Percentiles rank a stretch among this genome's conserved stretches.
Evolutionary conservation across 495 filamentous ascomycete genomes (phyloP).

Genomic region (Parathielavia appendiculata): DNA sequence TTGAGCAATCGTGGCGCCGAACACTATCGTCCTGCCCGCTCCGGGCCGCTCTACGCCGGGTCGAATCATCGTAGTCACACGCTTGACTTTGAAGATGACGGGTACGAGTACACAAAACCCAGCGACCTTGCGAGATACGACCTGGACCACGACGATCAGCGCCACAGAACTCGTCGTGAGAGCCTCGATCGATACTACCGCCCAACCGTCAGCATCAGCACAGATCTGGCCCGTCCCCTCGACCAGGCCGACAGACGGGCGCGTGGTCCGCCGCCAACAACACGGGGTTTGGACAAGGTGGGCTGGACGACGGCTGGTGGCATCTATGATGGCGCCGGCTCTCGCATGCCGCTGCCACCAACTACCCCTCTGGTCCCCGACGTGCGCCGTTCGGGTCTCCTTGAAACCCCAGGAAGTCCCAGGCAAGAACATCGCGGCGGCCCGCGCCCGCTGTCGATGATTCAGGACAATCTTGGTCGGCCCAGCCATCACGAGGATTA

Average conservation of each 20-base stretch:
- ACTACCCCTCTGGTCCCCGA: slow-evolving; percentile 36
- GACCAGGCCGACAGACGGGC: slow-evolving; percentile 36
- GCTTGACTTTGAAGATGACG: slow-evolving; percentile 59
- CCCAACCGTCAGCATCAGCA: slow-evolving; percentile 57
- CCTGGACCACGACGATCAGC: slow-evolving; percentile 45
- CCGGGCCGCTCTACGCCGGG: slow-evolving; percentile 31
- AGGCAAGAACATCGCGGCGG: slow-evolving; percentile 30
- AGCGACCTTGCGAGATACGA: slow-evolving; percentile 65
- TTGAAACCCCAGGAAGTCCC: slow-evolving; percentile 33
- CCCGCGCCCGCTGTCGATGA: slow-evolving; percentile 44
- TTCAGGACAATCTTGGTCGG: slow-evolving; percentile 39
- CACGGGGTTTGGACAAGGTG: slow-evolving; percentile 58
- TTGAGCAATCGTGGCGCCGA: slow-evolving; percentile 31
- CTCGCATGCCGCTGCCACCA: slow-evolving; percentile 42
- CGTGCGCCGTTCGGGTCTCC: slow-evolving; percentile 24
- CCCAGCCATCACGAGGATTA: slow-evolving; percentile 39
- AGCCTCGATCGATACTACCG: slow-evolving; percentile 57
- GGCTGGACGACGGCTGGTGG: slow-evolving; percentile 35
- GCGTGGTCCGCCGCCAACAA: slow-evolving; percentile 56
- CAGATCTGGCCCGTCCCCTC: slow-evolving; percentile 48
- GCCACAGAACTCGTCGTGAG: slow-evolving; percentile 41
- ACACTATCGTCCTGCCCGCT: slow-evolving; percentile 36
- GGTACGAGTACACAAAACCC: slow-evolving; percentile 68
- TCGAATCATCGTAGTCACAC: slow-evolving; percentile 34
- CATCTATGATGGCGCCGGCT: slow-evolving; percentile 41